Base-by-base conservation (phyloP, 805 yeast genomes). In the Deakozyma indianensis region DNA sequence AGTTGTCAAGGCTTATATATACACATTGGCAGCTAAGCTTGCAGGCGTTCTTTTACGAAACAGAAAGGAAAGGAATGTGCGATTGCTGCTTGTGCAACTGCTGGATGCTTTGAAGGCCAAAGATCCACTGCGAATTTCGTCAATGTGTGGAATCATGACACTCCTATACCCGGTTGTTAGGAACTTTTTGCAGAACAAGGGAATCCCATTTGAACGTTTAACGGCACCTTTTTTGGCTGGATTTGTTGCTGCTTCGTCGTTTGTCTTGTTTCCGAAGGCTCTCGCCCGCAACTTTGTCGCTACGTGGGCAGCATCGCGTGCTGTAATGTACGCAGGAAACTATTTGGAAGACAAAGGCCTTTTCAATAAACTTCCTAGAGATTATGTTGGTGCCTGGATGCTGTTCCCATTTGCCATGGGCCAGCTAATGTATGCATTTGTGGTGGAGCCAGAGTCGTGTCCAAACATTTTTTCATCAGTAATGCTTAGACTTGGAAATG, bases 351-450 rank as follows among this genome's bases (percentile, higher is more conserved):
- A 63, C 48, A 45, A 51, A 23, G 65, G 62, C 4, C 51, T 50
- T 45, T 47, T 63, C 41, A 48, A 49, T 4, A 57, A 56, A 50
- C 58, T 60, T 53, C 58, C 52, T 56, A 63, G 51, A 48, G 63
- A 54, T 51, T 60, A 41, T 56, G 65, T 56, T 43, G 68, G 67
- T 2, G 51, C 66, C 14, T 66, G 69, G 69, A 57, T 46, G 35
- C 53, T 67, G 45, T 63, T 66, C 52, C 71, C 71, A 3, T 46
- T 63, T 16, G 65, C 70, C 16, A 55, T 60, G 47, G 55, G 63
- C 15, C 69, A 66, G 53, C 58, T 67, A 43, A 57, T 67, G 46
- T 54, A 63, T 49, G 48, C 63, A 3, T 59, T 61, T 43, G 50
- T 63, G 28, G 53, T 56, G 45, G 56, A 62, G 43, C 64, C 62